Conservation (phyloP, 2,329 filamentous ascomycete species). For the Cylindrodendrum hubeiense region DNA sequence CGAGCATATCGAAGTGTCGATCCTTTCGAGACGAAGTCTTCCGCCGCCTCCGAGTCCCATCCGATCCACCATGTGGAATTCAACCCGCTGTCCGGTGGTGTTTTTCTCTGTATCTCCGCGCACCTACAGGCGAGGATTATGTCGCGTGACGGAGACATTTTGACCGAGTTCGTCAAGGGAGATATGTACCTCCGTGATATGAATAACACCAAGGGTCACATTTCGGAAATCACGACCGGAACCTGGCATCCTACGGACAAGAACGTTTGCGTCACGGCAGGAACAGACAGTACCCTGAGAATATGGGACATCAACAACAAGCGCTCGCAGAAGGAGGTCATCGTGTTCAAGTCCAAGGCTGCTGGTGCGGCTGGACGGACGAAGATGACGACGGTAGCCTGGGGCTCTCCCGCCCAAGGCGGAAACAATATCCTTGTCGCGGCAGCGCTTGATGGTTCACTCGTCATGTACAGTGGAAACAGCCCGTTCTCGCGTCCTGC, state of each 20-base stretch:
- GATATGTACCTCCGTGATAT: conserved; percentile 99
- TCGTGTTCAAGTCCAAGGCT: conserved; percentile 95
- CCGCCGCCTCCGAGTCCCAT: conserved; percentile 83
- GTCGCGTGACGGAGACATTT: conserved; percentile 85
- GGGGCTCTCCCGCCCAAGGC: conserved; percentile 83
- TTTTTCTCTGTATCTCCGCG: conserved; percentile 88
- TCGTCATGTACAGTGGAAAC: conserved; percentile 93
- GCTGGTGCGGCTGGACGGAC: conserved; percentile 89
- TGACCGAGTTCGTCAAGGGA: conserved; percentile 93
- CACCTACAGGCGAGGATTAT: conserved; percentile 92
- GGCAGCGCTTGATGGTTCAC: conserved; percentile 87
- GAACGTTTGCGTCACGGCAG: conserved; percentile 89
- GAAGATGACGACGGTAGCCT: conserved; percentile 92
- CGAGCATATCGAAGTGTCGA: conserved; percentile 94
- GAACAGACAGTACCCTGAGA: conserved; percentile 92
- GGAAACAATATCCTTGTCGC: conserved; percentile 83
- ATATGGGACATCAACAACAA: conserved; percentile 98
- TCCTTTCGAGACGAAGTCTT: conserved; percentile 80
- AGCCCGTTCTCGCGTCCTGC: conserved; percentile 86
- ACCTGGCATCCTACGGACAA: conserved; percentile 91
- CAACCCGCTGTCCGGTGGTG: conserved; percentile 82
- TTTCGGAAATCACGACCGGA: conserved; percentile 89
- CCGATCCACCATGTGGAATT: conserved; percentile 89
- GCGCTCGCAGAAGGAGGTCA: conserved; percentile 89
- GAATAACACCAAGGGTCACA: conserved; percentile 97